These are phyloP conservation scores for Bipolaris cookei DNA, from an alignment of 2,329 filamentous ascomycete genomes.

Conservation along the genomic window DNA sequence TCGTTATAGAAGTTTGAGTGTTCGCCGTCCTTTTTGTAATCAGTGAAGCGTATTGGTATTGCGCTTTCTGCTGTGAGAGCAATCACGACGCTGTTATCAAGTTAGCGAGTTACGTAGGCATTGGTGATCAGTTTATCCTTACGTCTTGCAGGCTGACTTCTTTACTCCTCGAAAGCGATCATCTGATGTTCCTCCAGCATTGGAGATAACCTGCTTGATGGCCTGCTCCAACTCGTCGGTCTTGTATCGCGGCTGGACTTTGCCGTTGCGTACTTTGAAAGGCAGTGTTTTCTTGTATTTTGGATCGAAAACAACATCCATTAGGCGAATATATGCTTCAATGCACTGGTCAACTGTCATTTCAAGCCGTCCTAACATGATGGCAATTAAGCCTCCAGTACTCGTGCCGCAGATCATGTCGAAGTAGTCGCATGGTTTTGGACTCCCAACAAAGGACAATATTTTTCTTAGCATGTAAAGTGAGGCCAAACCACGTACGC, in stretches of 20 bases:
- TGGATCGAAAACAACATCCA: constrained; percentile 15
- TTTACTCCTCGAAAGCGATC: constrained; percentile 11
- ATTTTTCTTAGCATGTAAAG: constrained; percentile 13
- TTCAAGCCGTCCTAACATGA: constrained; percentile 26
- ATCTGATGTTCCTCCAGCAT: constrained; percentile 5
- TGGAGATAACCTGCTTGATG: constrained; percentile 14
- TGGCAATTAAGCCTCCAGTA: constrained; percentile 26
- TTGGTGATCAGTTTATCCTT: background rate
- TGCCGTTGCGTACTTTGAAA: constrained; percentile 14
- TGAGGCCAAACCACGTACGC: constrained; percentile 12
- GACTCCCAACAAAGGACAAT: constrained; percentile 14
- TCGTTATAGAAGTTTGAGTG: constrained; percentile 17
- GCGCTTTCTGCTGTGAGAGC: constrained; percentile 9
- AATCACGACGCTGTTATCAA: constrained; percentile 9
- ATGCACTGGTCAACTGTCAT: constrained; percentile 25
- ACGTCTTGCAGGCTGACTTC: constrained; percentile 11
- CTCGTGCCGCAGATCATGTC: constrained; percentile 33
- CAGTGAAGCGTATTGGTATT: constrained; percentile 9
- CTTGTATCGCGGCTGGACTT: constrained; percentile 19
- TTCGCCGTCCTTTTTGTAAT: constrained; percentile 11
- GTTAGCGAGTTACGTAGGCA: background rate
- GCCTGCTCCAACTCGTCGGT: constrained; percentile 18
- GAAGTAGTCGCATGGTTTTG: constrained; percentile 22
- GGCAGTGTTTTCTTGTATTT: constrained; percentile 8
- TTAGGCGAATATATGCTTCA: constrained; percentile 14